Conservation (phyloP, 2,329 filamentous ascomycete species). For the Beauveria caledonica region DNA sequence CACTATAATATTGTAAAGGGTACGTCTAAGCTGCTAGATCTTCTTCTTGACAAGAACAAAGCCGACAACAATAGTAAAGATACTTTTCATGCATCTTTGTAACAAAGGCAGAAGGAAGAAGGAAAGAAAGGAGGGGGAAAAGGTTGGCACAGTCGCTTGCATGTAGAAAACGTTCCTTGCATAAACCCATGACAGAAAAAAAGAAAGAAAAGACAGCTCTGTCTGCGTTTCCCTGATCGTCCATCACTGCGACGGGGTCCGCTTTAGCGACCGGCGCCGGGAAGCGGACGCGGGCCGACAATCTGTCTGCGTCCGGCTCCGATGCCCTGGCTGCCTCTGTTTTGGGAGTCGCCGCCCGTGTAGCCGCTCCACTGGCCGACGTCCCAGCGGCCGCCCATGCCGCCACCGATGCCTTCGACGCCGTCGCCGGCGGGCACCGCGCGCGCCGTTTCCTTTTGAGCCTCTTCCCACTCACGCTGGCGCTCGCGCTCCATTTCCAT, state of each 20-base stretch:
- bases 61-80: neutral
- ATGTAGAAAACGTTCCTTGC: neutral
- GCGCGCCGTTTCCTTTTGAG: constrained; percentile 54
- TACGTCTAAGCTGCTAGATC: neutral
- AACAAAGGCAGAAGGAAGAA: neutral
- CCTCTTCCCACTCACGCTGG: constrained; percentile 72
- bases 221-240: neutral
- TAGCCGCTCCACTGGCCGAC: constrained; percentile 68
- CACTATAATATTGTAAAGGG: neutral
- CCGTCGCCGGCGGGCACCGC: constrained; percentile 42
- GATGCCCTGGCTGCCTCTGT: constrained; percentile 55
- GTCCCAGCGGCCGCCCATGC: constrained; percentile 63
- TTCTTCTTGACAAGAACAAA: neutral
- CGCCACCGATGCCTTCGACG: constrained; percentile 57
- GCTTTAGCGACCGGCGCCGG: constrained; percentile 25
- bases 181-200: neutral
- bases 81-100: too few species aligned
- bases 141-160: neutral
- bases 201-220: neutral
- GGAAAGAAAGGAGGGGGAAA: neutral
- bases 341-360: constrained; percentile 68
- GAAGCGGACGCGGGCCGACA: constrained; percentile 65
- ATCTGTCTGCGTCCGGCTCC: constrained; percentile 68
- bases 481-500: constrained; percentile 72
- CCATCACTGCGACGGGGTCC: constrained; percentile 11